Evolutionary conservation across 352 stramenopile species (phyloP).

Genomic region (Phytophthora podocarpi): DNA sequence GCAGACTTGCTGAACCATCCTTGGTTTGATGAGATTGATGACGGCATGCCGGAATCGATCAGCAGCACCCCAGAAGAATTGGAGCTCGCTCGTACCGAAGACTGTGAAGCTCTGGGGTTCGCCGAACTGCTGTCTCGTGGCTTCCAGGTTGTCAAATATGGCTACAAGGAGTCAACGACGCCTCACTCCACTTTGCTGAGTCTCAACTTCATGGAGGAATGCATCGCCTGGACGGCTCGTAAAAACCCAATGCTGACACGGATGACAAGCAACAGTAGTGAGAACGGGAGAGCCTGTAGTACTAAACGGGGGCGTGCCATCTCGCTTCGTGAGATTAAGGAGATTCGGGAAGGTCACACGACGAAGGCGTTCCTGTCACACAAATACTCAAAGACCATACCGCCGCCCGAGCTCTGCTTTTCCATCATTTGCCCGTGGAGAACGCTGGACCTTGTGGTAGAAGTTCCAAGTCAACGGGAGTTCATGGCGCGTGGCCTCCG

Average conservation of each 20-base stretch:
- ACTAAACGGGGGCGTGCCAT: slow-evolving; percentile 33
- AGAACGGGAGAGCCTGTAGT: neutral
- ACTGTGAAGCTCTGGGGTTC: slow-evolving; percentile 70
- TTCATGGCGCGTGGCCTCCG: slow-evolving; percentile 60
- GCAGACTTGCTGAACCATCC: slow-evolving; percentile 63
- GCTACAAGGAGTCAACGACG: slow-evolving; percentile 43
- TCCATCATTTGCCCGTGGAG: slow-evolving; percentile 66
- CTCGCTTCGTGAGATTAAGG: slow-evolving; percentile 52
- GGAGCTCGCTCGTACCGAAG: slow-evolving; percentile 39
- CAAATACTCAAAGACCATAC: slow-evolving; percentile 30
- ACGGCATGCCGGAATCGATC: neutral
- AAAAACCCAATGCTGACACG: slow-evolving; percentile 10
- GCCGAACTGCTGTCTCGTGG: slow-evolving; percentile 64
- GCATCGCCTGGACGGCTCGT: slow-evolving; percentile 62
- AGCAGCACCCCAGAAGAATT: slow-evolving; percentile 6
- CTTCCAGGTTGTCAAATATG: slow-evolving; percentile 69
- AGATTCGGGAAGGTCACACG: slow-evolving; percentile 56
- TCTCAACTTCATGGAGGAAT: slow-evolving; percentile 62
- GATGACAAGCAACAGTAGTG: slow-evolving; percentile 5
- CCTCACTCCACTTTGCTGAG: slow-evolving; percentile 51
- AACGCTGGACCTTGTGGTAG: slow-evolving; percentile 67
- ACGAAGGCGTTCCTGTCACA: slow-evolving; percentile 53
- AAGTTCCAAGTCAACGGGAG: slow-evolving; percentile 50
- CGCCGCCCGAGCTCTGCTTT: slow-evolving; percentile 48
- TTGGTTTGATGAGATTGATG: slow-evolving; percentile 56